Evolutionary conservation across 208 protist species (phyloP), one percentile per base, ranked within the genome.

Genomic region (Leishmania major): DNA sequence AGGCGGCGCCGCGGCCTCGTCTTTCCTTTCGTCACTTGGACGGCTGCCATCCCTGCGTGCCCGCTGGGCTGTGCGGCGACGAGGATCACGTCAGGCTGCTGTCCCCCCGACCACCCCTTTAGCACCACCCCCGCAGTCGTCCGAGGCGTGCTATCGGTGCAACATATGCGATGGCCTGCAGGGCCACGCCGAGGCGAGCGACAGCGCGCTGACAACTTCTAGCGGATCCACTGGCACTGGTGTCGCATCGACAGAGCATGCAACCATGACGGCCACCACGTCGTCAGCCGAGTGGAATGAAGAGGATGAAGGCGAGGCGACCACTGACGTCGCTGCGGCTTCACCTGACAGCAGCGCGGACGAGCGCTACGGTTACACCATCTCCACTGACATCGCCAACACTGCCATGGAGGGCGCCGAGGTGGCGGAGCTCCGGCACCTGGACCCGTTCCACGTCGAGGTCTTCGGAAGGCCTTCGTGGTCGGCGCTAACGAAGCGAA

Each of bases 371-470:
- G 79, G 74, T 25, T 57, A 79, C 70, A 55, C 82, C 43, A 87
- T 80, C 47, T 91, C 88, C 17, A 92, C 88, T 7, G 88, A 92
- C 85, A 91, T 93, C 77, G 83, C 84, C 57, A 93, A 92, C 85
- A 91, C 90, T 60, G 83, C 87, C 76, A 91, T 93, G 86, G 84
- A 92, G 67, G 88, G 90, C 73, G 81, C 86, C 40, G 86, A 92
- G 19, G 85, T 94, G 37, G 91, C 91, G 60, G 81, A 93, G 74
- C 80, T 92, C 69, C 91, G 89, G 75, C 90, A 87, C 72, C 76
- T 87, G 35, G 88, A 94, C 47, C 91, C 91, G 22, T 94, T 91
- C 62, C 87, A 87, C 35, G 91, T 94, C 2, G 88, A 91, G 78
- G 89, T 94, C 35, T 66, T 89, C 19, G 87, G 89, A 35, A 74